These are phyloP conservation scores for Epichloe bromicola DNA, from an alignment of 2,329 filamentous ascomycete genomes.

Conservation along the genomic window DNA sequence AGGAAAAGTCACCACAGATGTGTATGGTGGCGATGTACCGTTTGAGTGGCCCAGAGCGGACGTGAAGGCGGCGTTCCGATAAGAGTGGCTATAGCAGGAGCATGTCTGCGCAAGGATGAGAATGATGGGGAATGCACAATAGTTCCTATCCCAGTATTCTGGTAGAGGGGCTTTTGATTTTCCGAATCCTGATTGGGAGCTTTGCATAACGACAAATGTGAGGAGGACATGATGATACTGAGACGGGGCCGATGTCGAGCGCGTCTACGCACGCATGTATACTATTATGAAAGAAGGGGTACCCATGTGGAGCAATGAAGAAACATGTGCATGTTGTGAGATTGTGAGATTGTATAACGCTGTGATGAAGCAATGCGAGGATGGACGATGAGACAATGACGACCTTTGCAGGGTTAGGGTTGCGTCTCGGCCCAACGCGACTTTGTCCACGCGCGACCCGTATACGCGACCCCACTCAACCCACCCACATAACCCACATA, in stretches of 20 bases:
- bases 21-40: conserved; percentile 51
- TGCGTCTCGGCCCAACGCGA: background rate
- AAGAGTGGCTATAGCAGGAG: conserved; percentile 1
- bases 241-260: background rate
- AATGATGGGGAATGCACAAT: background rate
- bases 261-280: conserved; percentile 5
- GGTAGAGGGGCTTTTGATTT: background rate
- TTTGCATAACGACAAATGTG: background rate
- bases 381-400: too few relatives aligned
- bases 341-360: background rate
- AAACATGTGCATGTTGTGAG: background rate
- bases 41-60: conserved; percentile 55
- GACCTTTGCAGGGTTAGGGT: conserved; percentile 2
- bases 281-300: background rate
- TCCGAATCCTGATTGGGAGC: background rate
- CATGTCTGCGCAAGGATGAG: background rate
- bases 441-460: background rate
- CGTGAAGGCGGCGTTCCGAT: conserved; percentile 45
- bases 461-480: too few relatives aligned
- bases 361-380: background rate
- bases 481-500: background rate
- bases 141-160: background rate
- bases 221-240: background rate
- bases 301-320: background rate
- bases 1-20: conserved; percentile 44